Evolutionary conservation across 129 eudicot genomes (phyloP), one percentile per base, ranked within the genome.

Genomic region (Solidago caesia): DNA sequence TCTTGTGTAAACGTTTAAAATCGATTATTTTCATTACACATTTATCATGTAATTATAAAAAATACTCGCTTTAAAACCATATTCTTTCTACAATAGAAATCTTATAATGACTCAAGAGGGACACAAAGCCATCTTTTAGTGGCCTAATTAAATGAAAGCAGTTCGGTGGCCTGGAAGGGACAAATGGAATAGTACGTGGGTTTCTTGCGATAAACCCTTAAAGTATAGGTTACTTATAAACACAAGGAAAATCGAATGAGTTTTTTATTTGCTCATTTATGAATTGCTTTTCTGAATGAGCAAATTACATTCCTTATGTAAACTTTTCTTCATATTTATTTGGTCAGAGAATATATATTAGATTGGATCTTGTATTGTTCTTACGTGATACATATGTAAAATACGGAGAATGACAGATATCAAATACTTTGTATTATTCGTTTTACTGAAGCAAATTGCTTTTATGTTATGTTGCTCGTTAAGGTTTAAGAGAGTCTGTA

Each of bases 381-480:
- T 59, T 21, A 8, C 14, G 44, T 45, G 74, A 44, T 76, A 53
- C 59, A 15, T n/a, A 1, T 26, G 67, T 67, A 21, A 26, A 53
- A 25, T 27, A 67, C 64, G 53, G 47, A 66, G 25, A 55, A 67
- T 8, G 46, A 13, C 15, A 13, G 53, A 25, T 75, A 44, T 13
- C 12, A 53, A 55, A 57, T 27, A n/a, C 14, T 15, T 7, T 5
- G 64, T 64, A 15, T 33, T 46, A 16, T 68, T 33, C 13, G 27
- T 60, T 67, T 76, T 33, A 63, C 26, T n/a, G 41, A 72, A 11
- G n/a, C 29, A 56, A 56, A 49, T 26, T 55, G 60, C 43, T 56
- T 55, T 51, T 52, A 65, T 42, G 15, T 55, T 53, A 52, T 52
- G 46, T 8, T 63, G 67, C 44, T 25, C 46, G 68, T 26, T 41